Base-by-base conservation (phyloP, 1,284 basidiomycete genomes). In the Cystobasidiaceae sp. region DNA sequence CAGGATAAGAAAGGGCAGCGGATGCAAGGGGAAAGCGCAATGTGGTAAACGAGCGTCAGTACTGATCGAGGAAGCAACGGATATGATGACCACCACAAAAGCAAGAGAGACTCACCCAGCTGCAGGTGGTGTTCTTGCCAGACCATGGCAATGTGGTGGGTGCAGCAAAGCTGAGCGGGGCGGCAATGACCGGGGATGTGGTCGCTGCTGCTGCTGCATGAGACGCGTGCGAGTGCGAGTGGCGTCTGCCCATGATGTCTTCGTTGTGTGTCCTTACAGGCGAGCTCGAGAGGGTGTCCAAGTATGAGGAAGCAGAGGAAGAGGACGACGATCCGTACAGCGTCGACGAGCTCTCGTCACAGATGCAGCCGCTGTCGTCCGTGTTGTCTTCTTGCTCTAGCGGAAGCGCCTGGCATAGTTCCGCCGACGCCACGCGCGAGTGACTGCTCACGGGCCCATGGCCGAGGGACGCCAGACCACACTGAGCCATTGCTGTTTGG, bases 291-390 rank as follows among this genome's bases (percentile, higher is more conserved):
- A 9, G 1, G 25, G 48, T 50, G 27, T 56, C 1, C n/a, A 25
- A 56, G 15, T 17, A 25, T 23, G 34, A 41, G 3, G 51, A 44
- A 11, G 41, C 13, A 25, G 39, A 8, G 23, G 39, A 56, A 44
- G 39, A 56, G 54, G 25, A 56, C 15, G 54, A 56, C 39, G 39
- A 44, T 23, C 39, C 41, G 39, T 56, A 56, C 23, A n/a, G n/a
- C n/a, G n/a, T n/a, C n/a, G n/a, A n/a, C n/a, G n/a, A n/a, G n/a
- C n/a, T n/a, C n/a, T n/a, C n/a, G n/a, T n/a, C n/a, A 56, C 15
- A 8, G 39, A 56, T 11, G 54, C 41, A 1, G 25, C 17, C 5
- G 27, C 34, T 13, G n/a, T n/a, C 23, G 23, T 56, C 54, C 25
- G 13, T 6, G 13, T 34, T 23, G 7, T 56, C 39, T 3, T 41